These are phyloP conservation scores for Forsythia suspensa DNA, from an alignment of 257 asterid genomes.

Conservation along the genomic window DNA sequence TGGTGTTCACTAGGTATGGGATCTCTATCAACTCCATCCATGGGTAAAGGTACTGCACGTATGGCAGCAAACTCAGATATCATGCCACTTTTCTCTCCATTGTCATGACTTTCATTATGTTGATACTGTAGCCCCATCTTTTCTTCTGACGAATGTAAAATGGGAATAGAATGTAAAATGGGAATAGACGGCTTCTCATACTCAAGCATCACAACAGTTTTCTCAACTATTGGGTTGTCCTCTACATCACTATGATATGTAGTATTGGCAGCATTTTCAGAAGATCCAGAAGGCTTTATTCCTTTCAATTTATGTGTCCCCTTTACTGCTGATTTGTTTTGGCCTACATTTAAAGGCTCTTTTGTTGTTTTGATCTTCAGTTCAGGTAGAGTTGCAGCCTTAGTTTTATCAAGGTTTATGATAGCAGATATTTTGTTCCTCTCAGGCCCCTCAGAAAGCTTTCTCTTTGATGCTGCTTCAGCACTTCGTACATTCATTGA, in stretches of 20 bases:
- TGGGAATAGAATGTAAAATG: slow-evolving; percentile 35
- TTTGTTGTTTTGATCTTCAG: slow-evolving; percentile 67
- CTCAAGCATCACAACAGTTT: slow-evolving; percentile 77
- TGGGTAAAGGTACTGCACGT: slow-evolving; percentile 43
- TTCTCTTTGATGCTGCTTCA: slow-evolving; percentile 50
- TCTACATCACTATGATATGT: slow-evolving; percentile 49
- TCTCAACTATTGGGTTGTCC: slow-evolving; percentile 76
- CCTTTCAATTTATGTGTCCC: slow-evolving; percentile 23
- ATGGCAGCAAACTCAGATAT: slow-evolving; percentile 34
- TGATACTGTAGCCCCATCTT: slow-evolving; percentile 26
- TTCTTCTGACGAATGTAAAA: slow-evolving; percentile 36
- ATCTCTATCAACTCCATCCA: slow-evolving; percentile 39
- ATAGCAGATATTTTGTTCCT: slow-evolving; percentile 76
- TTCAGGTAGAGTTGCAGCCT: slow-evolving; percentile 83
- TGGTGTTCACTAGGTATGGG: slow-evolving; percentile 30
- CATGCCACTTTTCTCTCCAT: slow-evolving; percentile 32
- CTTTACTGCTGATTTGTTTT: slow-evolving; percentile 32
- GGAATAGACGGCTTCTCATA: slow-evolving; percentile 61
- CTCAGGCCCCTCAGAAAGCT: slow-evolving; percentile 62
- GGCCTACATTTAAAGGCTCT: slow-evolving; percentile 33
- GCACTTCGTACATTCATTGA: slow-evolving; percentile 50
- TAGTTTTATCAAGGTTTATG: slow-evolving; percentile 73
- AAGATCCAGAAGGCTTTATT: slow-evolving; percentile 33
- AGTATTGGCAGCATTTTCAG: slow-evolving; percentile 33
- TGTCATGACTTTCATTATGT: slow-evolving; percentile 25